Conservation (phyloP, 495 filamentous ascomycete species). For the Neurospora sp. region DNA sequence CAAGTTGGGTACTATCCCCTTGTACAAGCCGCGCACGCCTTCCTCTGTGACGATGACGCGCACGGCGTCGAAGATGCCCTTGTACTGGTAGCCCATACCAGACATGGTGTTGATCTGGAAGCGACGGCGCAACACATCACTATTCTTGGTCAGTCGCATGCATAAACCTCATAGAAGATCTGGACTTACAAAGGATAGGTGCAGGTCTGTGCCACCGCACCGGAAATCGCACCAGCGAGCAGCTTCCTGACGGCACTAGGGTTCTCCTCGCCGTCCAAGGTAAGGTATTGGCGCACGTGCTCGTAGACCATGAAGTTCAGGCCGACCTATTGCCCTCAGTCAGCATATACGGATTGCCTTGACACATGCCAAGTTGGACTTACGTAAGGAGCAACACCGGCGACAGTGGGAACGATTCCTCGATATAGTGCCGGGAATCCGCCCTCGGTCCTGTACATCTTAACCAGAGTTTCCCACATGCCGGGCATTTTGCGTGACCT, state of each 20-base stretch:
- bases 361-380: constrained; percentile 19
- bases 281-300: constrained; percentile 71
- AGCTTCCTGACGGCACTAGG: constrained; percentile 73
- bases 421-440: constrained; percentile 77
- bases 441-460: constrained; percentile 87
- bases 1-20: constrained; percentile 86
- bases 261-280: constrained; percentile 78
- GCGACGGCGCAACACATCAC: constrained; percentile 86
- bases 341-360: constrained; percentile 7
- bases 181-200: constrained; percentile 81
- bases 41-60: constrained; percentile 72
- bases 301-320: constrained; percentile 99
- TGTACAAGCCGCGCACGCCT: constrained; percentile 63
- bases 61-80: constrained; percentile 73
- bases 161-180: no score
- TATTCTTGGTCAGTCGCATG: constrained; percentile 25
- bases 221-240: constrained; percentile 78
- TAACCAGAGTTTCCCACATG: constrained; percentile 76
- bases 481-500: constrained; percentile 64
- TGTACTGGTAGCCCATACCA: constrained; percentile 96
- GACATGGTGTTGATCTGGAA: constrained; percentile 99
- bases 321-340: constrained; percentile 54
- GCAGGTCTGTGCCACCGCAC: constrained; percentile 93
- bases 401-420: constrained; percentile 86
- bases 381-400: constrained; percentile 92